Evolutionary conservation across 2,329 filamentous ascomycete genomes (phyloP).

Genomic region (Coniochaeta prunicola): DNA sequence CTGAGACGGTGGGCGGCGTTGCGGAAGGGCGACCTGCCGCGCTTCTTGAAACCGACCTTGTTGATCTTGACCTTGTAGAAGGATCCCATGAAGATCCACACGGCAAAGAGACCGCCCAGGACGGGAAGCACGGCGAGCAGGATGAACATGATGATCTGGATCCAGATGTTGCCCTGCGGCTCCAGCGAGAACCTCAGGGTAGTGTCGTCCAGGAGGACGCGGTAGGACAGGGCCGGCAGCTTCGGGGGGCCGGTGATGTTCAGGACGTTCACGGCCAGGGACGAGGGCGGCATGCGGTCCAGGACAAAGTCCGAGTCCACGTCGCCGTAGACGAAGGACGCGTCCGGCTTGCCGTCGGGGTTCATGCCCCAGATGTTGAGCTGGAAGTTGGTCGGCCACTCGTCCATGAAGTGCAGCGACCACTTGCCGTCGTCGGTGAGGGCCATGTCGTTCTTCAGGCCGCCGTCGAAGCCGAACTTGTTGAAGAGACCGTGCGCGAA

Average conservation of each 20-base stretch:
- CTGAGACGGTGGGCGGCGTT: slow-evolving; percentile 21
- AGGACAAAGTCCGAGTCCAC: slow-evolving; percentile 52
- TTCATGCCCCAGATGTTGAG: slow-evolving; percentile 63
- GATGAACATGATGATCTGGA: slow-evolving; percentile 46
- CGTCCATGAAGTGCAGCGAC: slow-evolving; percentile 53
- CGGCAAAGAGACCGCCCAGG: slow-evolving; percentile 36
- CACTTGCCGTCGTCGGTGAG: slow-evolving; percentile 42
- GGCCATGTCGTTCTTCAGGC: slow-evolving; percentile 44
- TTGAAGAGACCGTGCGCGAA: slow-evolving; percentile 58
- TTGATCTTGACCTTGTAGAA: slow-evolving; percentile 49
- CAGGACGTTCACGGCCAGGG: slow-evolving; percentile 44
- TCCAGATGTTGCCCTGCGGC: slow-evolving; percentile 44
- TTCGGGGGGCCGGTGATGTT: slow-evolving; percentile 52
- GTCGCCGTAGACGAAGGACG: slow-evolving; percentile 52
- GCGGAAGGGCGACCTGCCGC: slow-evolving; percentile 18
- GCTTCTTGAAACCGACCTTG: slow-evolving; percentile 20
- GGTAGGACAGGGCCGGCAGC: slow-evolving; percentile 47
- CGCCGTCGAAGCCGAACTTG: slow-evolving; percentile 55
- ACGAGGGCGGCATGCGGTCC: slow-evolving; percentile 54
- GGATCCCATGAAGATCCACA: slow-evolving; percentile 50
- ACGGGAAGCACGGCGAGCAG: slow-evolving; percentile 48
- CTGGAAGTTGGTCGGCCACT: slow-evolving; percentile 56
- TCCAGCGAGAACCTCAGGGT: slow-evolving; percentile 41
- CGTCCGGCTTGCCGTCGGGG: slow-evolving; percentile 53
- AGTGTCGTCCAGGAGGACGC: slow-evolving; percentile 47